A percentile compares a stretch with the other conserved stretches of the same genome.
phyloP scores from a whole-genome alignment of 1,284 basidiomycete genomes.

The Cutaneotrichosporon curvatum region DNA sequence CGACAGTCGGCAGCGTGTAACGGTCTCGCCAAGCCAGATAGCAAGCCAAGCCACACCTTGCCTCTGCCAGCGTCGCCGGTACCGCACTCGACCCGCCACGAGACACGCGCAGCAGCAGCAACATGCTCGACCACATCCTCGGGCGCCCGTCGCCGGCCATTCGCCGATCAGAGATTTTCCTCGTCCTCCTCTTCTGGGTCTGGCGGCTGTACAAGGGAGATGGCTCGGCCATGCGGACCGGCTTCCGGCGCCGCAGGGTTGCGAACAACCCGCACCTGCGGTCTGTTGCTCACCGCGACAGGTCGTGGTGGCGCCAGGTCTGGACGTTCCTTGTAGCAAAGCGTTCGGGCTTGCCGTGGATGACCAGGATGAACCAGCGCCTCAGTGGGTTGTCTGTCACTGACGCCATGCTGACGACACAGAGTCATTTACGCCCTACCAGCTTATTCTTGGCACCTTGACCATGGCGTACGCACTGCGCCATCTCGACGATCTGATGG shows the following conservation, averaged over 20 bases:
- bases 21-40: too few species aligned
- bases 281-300: not conserved
- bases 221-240: constrained; percentile 48
- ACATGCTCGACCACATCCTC: constrained; percentile 76
- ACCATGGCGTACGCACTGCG: constrained; percentile 77
- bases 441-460: constrained; percentile 77
- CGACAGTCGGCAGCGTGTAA: too few species aligned
- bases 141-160: constrained; percentile 68
- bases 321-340: constrained; percentile 32
- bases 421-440: constrained; percentile 91
- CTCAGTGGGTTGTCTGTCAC: constrained; percentile 24
- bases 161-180: constrained; percentile 69
- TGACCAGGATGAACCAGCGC: constrained; percentile 35
- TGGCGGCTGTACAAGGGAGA: constrained; percentile 69
- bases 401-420: constrained; percentile 6
- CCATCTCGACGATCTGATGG: constrained; percentile 80
- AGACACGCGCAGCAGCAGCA: not conserved
- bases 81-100: too few species aligned
- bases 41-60: too few species aligned
- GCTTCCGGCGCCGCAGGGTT: not conserved
- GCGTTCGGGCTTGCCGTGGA: constrained; percentile 29
- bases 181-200: constrained; percentile 84
- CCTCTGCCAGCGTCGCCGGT: too few species aligned
- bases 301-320: constrained; percentile 17
- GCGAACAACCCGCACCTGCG: not conserved